Conservation (phyloP, 1,284 basidiomycete species). For the Apiotrichum montevideense region DNA sequence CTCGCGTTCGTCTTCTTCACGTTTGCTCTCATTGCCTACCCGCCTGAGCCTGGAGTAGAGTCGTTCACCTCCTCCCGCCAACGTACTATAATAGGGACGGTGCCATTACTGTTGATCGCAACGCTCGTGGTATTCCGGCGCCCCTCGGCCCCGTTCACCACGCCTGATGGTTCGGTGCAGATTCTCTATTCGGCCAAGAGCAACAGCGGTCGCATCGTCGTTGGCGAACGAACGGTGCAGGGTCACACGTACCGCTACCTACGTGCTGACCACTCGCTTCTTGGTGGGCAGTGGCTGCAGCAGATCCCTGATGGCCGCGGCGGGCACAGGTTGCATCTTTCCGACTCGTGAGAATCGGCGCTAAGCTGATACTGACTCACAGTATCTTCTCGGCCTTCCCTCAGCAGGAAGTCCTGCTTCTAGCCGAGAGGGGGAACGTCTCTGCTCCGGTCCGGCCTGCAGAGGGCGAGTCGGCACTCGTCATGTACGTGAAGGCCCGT, state of each 20-base stretch:
- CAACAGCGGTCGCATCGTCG: conserved; percentile 66
- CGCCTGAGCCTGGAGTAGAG: no score
- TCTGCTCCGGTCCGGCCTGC: background rate
- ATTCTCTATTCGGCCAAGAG: conserved; percentile 51
- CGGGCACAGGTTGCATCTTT: conserved; percentile 48
- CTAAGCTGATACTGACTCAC: background rate
- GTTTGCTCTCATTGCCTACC: no score
- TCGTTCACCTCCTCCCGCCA: no score
- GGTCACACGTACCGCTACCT: conserved; percentile 64
- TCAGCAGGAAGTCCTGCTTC: conserved; percentile 70
- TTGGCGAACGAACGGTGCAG: conserved; percentile 54
- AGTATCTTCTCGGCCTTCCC: conserved; percentile 79
- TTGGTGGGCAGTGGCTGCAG: conserved; percentile 80
- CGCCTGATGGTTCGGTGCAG: background rate
- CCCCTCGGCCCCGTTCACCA: background rate
- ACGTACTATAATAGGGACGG: no score
- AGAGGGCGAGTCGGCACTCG: conserved; percentile 19
- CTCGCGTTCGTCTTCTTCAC: background rate
- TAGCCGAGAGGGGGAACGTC: conserved; percentile 50
- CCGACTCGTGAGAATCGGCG: conserved; percentile 46
- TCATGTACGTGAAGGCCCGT: conserved; percentile 22
- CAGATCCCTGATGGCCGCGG: conserved; percentile 3
- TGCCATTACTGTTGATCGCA: background rate
- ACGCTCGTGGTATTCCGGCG: background rate
- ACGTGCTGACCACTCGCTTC: conserved; percentile 76